Conservation (phyloP, 2,329 filamentous ascomycete genomes). For the Curvularia lunata region DNA sequence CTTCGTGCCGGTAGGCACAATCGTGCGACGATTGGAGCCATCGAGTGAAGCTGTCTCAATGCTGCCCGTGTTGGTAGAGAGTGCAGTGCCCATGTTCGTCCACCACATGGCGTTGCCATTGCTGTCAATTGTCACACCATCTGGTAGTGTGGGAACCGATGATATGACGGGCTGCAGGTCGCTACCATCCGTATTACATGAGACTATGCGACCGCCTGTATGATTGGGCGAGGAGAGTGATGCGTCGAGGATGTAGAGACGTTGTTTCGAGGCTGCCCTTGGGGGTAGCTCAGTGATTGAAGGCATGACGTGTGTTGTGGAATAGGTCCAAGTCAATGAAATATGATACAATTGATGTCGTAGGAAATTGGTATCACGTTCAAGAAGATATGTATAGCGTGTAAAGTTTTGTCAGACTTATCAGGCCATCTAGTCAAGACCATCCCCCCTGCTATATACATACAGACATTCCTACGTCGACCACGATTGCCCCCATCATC, state of each 20-base stretch:
- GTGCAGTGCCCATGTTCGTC: constrained; percentile 1
- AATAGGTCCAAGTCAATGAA: background rate
- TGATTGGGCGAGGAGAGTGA: background rate
- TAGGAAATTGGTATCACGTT: background rate
- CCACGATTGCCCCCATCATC: background rate
- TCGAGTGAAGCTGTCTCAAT: background rate
- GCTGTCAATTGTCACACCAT: background rate
- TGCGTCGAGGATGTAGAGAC: constrained; percentile 1
- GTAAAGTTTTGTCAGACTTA: background rate
- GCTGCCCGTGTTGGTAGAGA: background rate
- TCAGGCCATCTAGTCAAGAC: background rate
- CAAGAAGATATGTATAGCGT: background rate
- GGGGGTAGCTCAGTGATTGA: background rate
- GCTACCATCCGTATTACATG: background rate
- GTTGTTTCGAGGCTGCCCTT: background rate
- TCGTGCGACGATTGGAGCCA: background rate
- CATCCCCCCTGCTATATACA: background rate
- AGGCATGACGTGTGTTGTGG: background rate
- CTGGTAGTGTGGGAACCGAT: background rate
- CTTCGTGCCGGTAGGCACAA: background rate
- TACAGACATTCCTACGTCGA: background rate
- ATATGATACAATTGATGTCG: background rate
- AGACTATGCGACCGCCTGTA: background rate
- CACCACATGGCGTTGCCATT: background rate
- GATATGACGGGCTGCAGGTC: background rate